Percentiles rank a stretch among this genome's conserved stretches.
phyloP scores from a whole-genome alignment of 179 eudicot species.

The Heliamphora pulchella region DNA sequence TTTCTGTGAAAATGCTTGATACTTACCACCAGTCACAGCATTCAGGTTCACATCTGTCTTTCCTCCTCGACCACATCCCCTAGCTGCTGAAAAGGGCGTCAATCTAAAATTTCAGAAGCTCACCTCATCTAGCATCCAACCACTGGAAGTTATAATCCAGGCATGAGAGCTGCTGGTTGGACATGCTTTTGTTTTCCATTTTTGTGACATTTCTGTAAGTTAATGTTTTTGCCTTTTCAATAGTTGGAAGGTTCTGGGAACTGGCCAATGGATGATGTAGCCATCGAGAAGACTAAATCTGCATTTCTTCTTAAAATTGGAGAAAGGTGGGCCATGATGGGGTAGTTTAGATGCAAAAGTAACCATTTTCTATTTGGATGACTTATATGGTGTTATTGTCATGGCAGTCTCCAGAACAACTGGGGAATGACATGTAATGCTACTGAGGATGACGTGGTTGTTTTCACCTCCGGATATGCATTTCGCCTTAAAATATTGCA shows the following conservation, averaged over 20 bases:
- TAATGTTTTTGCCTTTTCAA: constrained; percentile 13
- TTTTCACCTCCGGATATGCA: constrained; percentile 80
- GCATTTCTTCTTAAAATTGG: constrained; percentile 86
- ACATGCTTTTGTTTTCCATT: constrained; percentile 9
- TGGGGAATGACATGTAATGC: constrained; percentile 58
- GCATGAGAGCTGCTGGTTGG: constrained; percentile 24
- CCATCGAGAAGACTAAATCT: constrained; percentile 85
- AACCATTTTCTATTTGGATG: not conserved
- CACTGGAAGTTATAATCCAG: constrained; percentile 90
- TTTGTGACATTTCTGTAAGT: not conserved
- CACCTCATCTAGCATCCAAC: constrained; percentile 58
- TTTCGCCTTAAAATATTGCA: constrained; percentile 86
- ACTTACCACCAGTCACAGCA: constrained; percentile 48
- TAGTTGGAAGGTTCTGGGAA: constrained; percentile 97
- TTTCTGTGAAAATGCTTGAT: constrained; percentile 17
- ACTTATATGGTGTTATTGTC: constrained; percentile 13
- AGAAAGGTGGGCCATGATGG: constrained; percentile 50
- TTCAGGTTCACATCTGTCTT: constrained; percentile 80
- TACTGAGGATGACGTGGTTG: constrained; percentile 71
- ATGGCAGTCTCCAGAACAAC: constrained; percentile 56
- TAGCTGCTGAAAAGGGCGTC: constrained; percentile 44
- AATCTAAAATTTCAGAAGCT: constrained; percentile 33
- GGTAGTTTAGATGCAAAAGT: constrained; percentile 6
- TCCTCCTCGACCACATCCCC: constrained; percentile 79
- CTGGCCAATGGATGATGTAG: constrained; percentile 92